These are phyloP conservation scores for Talaromyces sp. DNA, from an alignment of 2,329 filamentous ascomycete genomes.

Conservation along the genomic window DNA sequence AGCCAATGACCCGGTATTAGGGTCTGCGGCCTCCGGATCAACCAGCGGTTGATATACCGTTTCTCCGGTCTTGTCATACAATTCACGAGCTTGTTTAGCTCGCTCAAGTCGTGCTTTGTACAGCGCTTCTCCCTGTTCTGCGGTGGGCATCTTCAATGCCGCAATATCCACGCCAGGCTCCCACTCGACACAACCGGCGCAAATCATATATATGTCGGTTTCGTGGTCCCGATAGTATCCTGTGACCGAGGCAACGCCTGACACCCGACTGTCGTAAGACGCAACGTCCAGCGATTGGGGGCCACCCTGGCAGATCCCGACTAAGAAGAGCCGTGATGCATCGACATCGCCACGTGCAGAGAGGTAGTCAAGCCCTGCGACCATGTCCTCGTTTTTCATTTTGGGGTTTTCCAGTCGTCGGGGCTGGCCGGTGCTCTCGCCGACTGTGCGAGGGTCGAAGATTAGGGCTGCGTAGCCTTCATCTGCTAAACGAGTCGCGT, in stretches of 20 bases:
- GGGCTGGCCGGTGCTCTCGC: constrained; percentile 24
- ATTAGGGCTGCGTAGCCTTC: constrained; percentile 27
- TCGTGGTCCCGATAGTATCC: constrained; percentile 25
- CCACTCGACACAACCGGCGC: constrained; percentile 22
- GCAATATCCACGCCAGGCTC: constrained; percentile 19
- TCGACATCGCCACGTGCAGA: constrained; percentile 19
- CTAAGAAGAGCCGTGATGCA: constrained; percentile 20
- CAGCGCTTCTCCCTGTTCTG: constrained; percentile 23
- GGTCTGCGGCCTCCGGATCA: constrained; percentile 18
- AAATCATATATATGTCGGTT: constrained; percentile 27
- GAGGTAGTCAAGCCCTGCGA: constrained; percentile 24
- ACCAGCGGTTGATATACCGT: constrained; percentile 23
- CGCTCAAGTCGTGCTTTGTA: constrained; percentile 20
- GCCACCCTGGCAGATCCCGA: constrained; percentile 25
- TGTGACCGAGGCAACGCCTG: constrained; percentile 18
- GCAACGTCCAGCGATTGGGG: constrained; percentile 25
- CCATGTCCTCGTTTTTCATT: constrained; percentile 26
- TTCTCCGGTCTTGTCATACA: constrained; percentile 23
- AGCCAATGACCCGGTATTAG: constrained; percentile 17
- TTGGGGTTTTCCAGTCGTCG: constrained; percentile 24
- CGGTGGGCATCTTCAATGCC: constrained; percentile 21
- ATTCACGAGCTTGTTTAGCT: constrained; percentile 19
- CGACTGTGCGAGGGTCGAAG: constrained; percentile 26
- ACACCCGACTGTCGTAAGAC: constrained; percentile 19
- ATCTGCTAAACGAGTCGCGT: constrained; percentile 25